Evolutionary conservation across 768 basidiomycete species (phyloP), one percentile per base, ranked within the genome.

Genomic region (Hydnomerulius pinastri): DNA sequence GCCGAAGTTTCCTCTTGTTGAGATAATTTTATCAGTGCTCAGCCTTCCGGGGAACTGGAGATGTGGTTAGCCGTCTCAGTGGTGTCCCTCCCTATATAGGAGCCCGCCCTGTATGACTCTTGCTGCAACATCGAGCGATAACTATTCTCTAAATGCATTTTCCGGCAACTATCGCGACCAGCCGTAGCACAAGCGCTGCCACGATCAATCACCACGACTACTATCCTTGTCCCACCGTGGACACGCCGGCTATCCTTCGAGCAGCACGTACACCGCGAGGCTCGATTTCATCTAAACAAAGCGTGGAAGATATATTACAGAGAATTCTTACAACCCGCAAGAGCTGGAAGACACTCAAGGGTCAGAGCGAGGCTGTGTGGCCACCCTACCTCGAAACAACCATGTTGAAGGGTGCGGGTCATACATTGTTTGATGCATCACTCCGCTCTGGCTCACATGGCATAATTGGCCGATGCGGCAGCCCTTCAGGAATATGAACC

Each of bases 371-470:
- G 63, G 77, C 85, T 9, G 87, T 90, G 18, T 90, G 88, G 88
- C 88, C 88, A 45, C 86, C 84, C 10, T 79, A 85, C 58, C 80
- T 90, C 43, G 88, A 90, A 72, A 86, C 83, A 24, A 85, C 85
- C 33, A 73, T 90, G 56, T 77, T 90, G 36, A 83, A 88, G 77
- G 88, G 88, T 85, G 53, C 36, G 70, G 40, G 46, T 53, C 47
- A 51, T 51, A 43, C 18, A 27, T 43, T 42, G 23, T 38, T 48
- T 33, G 17, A 18, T 36, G 20, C 45, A 29, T 32, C 18, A 42
- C 23, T 40, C 46, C 53, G 37, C 39, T 54, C 55, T 50, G 45
- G 52, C 57, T 62, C 51, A 61, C 52, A 55, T 53, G 15, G 28
- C 48, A 55, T 42, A 55, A 55, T 64, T 45, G 42, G 53, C 32